These are phyloP conservation scores for Pythium brachiatum DNA, from an alignment of 352 stramenopile species.

Conservation along the genomic window DNA sequence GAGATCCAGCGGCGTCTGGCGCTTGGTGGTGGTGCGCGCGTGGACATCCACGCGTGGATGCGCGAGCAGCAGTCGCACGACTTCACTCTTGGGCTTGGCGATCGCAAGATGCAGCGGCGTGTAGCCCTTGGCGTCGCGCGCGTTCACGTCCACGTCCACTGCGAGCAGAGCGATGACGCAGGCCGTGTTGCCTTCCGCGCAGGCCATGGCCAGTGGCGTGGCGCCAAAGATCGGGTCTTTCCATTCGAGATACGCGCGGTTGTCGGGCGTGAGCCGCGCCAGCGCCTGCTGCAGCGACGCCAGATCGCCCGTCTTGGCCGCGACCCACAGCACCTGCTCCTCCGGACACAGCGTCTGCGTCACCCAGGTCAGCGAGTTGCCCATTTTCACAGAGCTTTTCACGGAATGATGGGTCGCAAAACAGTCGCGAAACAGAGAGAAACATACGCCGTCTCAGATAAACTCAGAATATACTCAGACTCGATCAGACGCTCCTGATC, in stretches of 20 bases:
- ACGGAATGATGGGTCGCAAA: neutral
- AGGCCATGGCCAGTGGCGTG: constrained; percentile 68
- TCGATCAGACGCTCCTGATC: neutral
- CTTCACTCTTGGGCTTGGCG: constrained; percentile 54
- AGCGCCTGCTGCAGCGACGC: constrained; percentile 46
- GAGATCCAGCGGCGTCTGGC: constrained; percentile 69
- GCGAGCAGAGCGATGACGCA: constrained; percentile 59
- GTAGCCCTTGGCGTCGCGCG: constrained; percentile 52
- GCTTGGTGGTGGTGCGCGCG: constrained; percentile 45
- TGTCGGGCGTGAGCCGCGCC: constrained; percentile 49
- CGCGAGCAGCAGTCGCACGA: constrained; percentile 66
- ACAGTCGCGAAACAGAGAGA: too few relatives aligned
- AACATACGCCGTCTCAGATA: neutral
- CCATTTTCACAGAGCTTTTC: constrained; percentile 35
- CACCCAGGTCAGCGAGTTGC: constrained; percentile 74
- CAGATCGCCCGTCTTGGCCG: constrained; percentile 69
- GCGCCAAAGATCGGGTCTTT: constrained; percentile 55
- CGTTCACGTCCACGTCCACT: constrained; percentile 56
- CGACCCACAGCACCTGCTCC: constrained; percentile 76
- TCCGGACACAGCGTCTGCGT: constrained; percentile 64
- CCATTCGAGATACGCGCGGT: constrained; percentile 69
- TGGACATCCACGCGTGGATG: constrained; percentile 48
- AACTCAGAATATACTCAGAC: neutral
- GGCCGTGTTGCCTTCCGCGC: constrained; percentile 51
- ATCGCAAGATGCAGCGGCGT: constrained; percentile 70